These are phyloP conservation scores for Xylariales sp. DNA, from an alignment of 2,329 filamentous ascomycete species.

Conservation along the genomic window DNA sequence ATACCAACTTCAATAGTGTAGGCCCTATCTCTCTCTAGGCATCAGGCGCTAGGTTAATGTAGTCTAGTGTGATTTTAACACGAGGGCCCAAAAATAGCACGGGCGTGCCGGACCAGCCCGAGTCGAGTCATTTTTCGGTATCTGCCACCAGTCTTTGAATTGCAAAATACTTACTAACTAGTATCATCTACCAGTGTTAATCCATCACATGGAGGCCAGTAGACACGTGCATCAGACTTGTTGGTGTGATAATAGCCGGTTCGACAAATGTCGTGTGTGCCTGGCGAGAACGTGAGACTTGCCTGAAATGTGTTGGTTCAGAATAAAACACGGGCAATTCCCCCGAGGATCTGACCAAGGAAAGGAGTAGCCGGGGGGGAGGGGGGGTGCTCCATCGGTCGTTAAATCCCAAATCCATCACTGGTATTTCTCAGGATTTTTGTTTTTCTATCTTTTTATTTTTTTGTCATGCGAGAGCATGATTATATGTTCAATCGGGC, in stretches of 20 bases:
- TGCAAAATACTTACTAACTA: too few relatives aligned
- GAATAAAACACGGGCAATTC: conserved; percentile 1
- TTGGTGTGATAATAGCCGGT: conserved; percentile 5
- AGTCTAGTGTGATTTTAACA: conserved; percentile 5
- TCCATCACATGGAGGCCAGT: conserved; percentile 4
- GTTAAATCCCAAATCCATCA: neutral
- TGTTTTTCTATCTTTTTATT: neutral
- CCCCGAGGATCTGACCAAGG: neutral
- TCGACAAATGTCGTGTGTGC: neutral
- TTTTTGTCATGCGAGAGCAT: neutral
- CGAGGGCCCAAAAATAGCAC: conserved; percentile 34
- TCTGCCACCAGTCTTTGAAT: too few relatives aligned
- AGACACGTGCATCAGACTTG: neutral
- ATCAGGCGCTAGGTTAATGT: too few relatives aligned
- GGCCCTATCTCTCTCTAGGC: too few relatives aligned
- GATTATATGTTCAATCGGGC: conserved; percentile 14
- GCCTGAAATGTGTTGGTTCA: conserved; percentile 2
- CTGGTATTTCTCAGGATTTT: neutral
- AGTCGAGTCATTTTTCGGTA: conserved; percentile 2
- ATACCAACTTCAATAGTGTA: too few relatives aligned
- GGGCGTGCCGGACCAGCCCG: conserved; percentile 17
- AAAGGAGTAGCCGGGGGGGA: neutral
- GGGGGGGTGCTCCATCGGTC: neutral
- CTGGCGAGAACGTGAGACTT: neutral
- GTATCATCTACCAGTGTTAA: neutral